Evolutionary conservation across 2,329 filamentous ascomycete species (phyloP), one percentile per base, ranked within the genome.

Genomic region (Rachicladosporium sp.): DNA sequence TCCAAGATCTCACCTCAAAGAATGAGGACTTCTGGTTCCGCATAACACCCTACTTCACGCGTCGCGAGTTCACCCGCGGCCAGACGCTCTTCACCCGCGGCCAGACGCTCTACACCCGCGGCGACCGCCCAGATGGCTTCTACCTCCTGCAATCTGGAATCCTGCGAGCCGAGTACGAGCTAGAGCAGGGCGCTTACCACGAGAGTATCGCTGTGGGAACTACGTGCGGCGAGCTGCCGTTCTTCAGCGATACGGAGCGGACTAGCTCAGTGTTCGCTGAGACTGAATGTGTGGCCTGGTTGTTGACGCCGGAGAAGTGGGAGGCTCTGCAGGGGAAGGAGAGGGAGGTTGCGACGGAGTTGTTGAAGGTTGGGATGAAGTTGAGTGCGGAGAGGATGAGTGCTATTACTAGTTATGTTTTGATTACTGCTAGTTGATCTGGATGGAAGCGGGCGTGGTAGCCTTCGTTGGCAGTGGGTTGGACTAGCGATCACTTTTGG

Each of bases 11-110:
- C 9, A 93, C 84, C 37, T 69, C 77, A 38, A 78, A 83, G 59
- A 91, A 89, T 54, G 87, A 94, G 59, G 88, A 95, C 60, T 96
- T 96, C 58, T 98, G 91, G 91, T 89, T 88, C 61, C 76, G 76
- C 1, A 80, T 79, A 0, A 76, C 76, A 4, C 68, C 74, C 0
- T 96, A 82, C 64, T 95, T 98, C 55, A 64, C 67, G 31, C 75
- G 76, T 33, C 74, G 74, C 45, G 75, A 81, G 44, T 84, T 80
- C 46, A 50, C 70, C 0, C 71, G 78, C 29, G 86, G 84, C 3
- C 78, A 78, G 1, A 68, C 85, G 3, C 66, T 98, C 2, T 98
- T 89, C 62, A 70, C 73, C 3, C 76, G 82, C 29, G 86, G 84
- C 3, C 78, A 78, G 1, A 68, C 85, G 3, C 66, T 98, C 2